phyloP scores from a whole-genome alignment of 805 yeast genomes.

The Maudiozyma saulgeensis region DNA sequence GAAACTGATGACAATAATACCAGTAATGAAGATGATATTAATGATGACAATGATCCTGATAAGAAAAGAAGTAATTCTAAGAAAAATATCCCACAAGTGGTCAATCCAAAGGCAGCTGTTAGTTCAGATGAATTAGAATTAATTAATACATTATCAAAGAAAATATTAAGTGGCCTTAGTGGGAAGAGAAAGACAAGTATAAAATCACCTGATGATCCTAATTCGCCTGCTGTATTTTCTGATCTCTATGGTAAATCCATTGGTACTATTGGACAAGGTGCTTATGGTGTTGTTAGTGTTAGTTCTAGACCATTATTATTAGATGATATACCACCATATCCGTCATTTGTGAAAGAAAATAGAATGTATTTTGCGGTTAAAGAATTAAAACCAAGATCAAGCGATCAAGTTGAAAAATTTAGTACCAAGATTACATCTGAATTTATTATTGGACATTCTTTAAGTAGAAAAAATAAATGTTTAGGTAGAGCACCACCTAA shows the following conservation, averaged over 20 bases:
- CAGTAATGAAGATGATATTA: not conserved
- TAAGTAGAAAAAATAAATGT: conserved; percentile 33
- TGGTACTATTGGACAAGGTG: conserved; percentile 78
- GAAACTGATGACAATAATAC: not conserved
- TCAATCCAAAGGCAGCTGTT: conserved; percentile 35
- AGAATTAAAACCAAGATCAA: conserved; percentile 78
- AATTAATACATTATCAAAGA: conserved; percentile 40
- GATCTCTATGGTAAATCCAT: conserved; percentile 43
- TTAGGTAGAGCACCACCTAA: conserved; percentile 35
- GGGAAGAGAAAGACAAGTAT: conserved; percentile 9
- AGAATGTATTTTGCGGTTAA: conserved; percentile 76
- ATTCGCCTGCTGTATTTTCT: conserved; percentile 19
- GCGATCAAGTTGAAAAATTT: conserved; percentile 86
- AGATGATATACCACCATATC: conserved; percentile 9
- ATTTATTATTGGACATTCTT: conserved; percentile 74
- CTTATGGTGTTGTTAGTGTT: conserved; percentile 89
- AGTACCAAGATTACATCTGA: conserved; percentile 82
- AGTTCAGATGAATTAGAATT: conserved; percentile 42
- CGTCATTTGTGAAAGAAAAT: conserved; percentile 59
- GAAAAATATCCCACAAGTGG: conserved; percentile 11
- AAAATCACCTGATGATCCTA: not conserved
- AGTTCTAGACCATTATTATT: conserved; percentile 44
- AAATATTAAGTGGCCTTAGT: conserved; percentile 34
- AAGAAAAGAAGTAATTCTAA: not conserved
- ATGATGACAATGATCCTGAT: not conserved